Evolutionary conservation across 768 basidiomycete species (phyloP).

Genomic region (Tulasnella sp.): DNA sequence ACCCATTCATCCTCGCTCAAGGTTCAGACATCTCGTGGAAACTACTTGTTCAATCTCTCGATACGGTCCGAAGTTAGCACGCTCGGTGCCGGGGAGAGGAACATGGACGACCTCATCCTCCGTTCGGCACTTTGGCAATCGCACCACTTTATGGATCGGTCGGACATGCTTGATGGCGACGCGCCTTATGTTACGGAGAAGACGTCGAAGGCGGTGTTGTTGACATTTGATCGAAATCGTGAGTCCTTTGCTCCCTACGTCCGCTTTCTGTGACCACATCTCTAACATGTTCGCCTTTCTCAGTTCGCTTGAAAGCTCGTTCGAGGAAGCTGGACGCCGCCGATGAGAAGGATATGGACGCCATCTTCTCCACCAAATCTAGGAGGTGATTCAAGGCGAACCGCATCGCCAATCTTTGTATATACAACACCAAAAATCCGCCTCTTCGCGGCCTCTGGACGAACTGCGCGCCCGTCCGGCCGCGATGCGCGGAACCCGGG

Average conservation of each 20-base stretch:
- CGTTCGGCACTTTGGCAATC: slow-evolving; percentile 89
- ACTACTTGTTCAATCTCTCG: slow-evolving; percentile 73
- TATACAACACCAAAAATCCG: background rate
- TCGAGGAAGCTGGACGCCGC: slow-evolving; percentile 76
- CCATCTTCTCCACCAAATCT: slow-evolving; percentile 37
- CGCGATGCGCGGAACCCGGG: too few relatives aligned
- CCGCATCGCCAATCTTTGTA: background rate
- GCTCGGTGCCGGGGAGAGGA: slow-evolving; percentile 43
- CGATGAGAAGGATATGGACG: slow-evolving; percentile 73
- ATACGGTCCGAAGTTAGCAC: slow-evolving; percentile 79
- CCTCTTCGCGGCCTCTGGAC: too few relatives aligned
- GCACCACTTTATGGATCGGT: slow-evolving; percentile 83
- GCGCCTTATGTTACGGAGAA: slow-evolving; percentile 25
- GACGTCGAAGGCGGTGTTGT: slow-evolving; percentile 71
- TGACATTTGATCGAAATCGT: slow-evolving; percentile 90
- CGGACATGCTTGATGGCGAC: slow-evolving; percentile 43
- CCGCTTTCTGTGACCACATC: slow-evolving; percentile 12
- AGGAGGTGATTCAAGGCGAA: background rate
- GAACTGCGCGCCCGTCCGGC: too few relatives aligned
- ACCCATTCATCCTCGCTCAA: slow-evolving; percentile 70
- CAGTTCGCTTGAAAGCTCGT: slow-evolving; percentile 84
- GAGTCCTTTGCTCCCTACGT: slow-evolving; percentile 14
- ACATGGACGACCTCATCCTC: slow-evolving; percentile 92
- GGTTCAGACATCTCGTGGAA: slow-evolving; percentile 90
- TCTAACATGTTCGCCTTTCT: slow-evolving; percentile 5